Evolutionary conservation across 371 early-diverging fungal genomes (phyloP).

Genomic region (Rhizomucor pusillus): DNA sequence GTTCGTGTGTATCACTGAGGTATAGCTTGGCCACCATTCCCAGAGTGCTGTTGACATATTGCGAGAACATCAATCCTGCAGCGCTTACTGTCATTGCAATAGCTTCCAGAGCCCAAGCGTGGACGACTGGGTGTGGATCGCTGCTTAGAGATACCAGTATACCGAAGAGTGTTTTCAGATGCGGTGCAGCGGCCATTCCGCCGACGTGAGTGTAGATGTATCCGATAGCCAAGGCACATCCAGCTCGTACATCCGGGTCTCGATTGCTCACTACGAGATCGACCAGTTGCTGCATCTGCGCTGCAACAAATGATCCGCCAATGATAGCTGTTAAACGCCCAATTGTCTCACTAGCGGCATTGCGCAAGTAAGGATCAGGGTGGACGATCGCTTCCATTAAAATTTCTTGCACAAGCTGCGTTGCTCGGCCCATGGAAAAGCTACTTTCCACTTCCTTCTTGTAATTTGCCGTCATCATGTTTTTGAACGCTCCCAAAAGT

Average conservation of each 20-base stretch:
- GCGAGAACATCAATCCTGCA: slow-evolving; percentile 89
- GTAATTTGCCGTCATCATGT: slow-evolving; percentile 43
- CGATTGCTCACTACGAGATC: slow-evolving; percentile 87
- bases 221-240: slow-evolving; percentile 88
- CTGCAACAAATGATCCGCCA: slow-evolving; percentile 72
- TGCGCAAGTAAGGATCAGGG: slow-evolving; percentile 72
- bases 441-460: slow-evolving; percentile 24
- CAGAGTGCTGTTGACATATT: slow-evolving; percentile 85
- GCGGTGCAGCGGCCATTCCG: slow-evolving; percentile 83
- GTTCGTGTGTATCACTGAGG: slow-evolving; percentile 86
- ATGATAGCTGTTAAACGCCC: slow-evolving; percentile 80
- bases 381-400: slow-evolving; percentile 68
- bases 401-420: slow-evolving; percentile 53
- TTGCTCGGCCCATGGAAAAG: slow-evolving; percentile 48
- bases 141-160: slow-evolving; percentile 86
- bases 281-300: slow-evolving; percentile 80
- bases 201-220: slow-evolving; percentile 88
- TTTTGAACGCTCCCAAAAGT: slow-evolving; percentile 66
- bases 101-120: slow-evolving; percentile 90
- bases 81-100: slow-evolving; percentile 85
- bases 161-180: slow-evolving; percentile 86
- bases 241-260: slow-evolving; percentile 92
- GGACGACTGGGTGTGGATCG: slow-evolving; percentile 93
- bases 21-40: slow-evolving; percentile 82
- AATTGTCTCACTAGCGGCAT: slow-evolving; percentile 78